Evolutionary conservation across 2,329 filamentous ascomycete genomes (phyloP).

Genomic region (Phialophora macrospora): DNA sequence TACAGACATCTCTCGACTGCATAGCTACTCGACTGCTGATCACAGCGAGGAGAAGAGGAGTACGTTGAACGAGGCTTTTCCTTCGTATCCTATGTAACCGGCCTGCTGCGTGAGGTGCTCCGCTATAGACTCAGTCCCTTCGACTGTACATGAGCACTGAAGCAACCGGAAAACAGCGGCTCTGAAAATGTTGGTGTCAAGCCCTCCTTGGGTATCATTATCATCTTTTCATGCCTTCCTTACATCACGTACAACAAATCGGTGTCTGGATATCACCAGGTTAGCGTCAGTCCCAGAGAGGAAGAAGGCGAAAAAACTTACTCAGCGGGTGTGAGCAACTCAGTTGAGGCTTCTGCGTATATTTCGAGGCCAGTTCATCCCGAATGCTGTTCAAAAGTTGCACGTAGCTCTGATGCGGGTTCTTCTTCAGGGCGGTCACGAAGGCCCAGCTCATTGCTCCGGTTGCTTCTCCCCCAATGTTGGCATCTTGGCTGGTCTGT

Average conservation of each 20-base stretch:
- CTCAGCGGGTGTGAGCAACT: conserved; percentile 95
- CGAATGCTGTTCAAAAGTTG: conserved; percentile 94
- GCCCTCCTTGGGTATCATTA: conserved; percentile 17
- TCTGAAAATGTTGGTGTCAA: conserved; percentile 1
- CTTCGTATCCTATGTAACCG: not conserved
- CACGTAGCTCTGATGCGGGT: conserved; percentile 94
- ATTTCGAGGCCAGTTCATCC: conserved; percentile 83
- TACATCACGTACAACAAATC: conserved; percentile 72
- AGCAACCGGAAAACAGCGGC: not conserved
- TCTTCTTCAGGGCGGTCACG: conserved; percentile 86
- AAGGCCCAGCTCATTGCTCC: conserved; percentile 99
- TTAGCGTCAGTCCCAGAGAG: conserved; percentile 39
- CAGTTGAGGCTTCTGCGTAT: conserved; percentile 92
- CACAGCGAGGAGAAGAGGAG: not conserved
- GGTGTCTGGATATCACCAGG: conserved; percentile 56
- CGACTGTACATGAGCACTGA: conserved; percentile 10
- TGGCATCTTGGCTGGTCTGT: conserved; percentile 93
- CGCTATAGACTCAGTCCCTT: not conserved
- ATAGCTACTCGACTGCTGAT: too few species aligned
- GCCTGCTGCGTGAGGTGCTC: not conserved
- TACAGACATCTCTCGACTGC: too few species aligned
- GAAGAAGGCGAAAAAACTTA: conserved; percentile 56
- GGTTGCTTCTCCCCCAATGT: conserved; percentile 84
- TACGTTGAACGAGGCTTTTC: conserved; percentile 2
- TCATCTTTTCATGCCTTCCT: conserved; percentile 27